Evolutionary conservation across 257 asterid species (phyloP).

Genomic region (Solanum bukasovii): DNA sequence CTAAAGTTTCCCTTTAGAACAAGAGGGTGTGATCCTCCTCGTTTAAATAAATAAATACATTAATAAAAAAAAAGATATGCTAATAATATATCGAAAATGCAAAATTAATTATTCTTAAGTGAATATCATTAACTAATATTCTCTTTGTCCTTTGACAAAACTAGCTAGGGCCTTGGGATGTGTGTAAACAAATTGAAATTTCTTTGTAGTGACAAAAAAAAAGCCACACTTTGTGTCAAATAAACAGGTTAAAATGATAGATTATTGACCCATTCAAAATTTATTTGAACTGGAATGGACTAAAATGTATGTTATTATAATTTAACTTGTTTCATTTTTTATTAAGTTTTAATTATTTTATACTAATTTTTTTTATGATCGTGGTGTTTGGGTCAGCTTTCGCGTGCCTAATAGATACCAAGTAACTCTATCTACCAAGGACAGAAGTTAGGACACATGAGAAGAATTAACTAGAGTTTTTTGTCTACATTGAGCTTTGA

Average conservation of each 20-base stretch:
- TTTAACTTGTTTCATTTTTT: too few species aligned
- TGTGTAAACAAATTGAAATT: not conserved
- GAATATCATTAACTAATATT: not conserved
- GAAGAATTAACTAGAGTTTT: not conserved
- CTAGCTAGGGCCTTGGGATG: not conserved
- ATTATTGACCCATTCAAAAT: not conserved
- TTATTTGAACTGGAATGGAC: not conserved
- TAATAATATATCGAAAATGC: not conserved
- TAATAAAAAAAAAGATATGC: not conserved
- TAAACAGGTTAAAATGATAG: not conserved
- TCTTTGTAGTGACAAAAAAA: not conserved
- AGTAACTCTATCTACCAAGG: not conserved
- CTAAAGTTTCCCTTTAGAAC: not conserved
- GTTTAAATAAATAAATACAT: not conserved
- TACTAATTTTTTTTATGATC: too few species aligned
- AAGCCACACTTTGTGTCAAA: not conserved
- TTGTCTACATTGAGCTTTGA: too few species aligned
- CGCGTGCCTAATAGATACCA: too few species aligned
- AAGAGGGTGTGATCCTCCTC: not conserved
- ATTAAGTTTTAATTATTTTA: too few species aligned
- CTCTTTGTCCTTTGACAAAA: not conserved
- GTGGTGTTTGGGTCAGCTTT: not conserved
- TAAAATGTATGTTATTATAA: too few species aligned
- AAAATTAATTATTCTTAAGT: not conserved
- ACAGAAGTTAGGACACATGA: not conserved